Percentiles rank a stretch among this genome's conserved stretches.
Conservation (phyloP, 2,329 filamentous ascomycete species). For the Fusarium drepaniforme region DNA sequence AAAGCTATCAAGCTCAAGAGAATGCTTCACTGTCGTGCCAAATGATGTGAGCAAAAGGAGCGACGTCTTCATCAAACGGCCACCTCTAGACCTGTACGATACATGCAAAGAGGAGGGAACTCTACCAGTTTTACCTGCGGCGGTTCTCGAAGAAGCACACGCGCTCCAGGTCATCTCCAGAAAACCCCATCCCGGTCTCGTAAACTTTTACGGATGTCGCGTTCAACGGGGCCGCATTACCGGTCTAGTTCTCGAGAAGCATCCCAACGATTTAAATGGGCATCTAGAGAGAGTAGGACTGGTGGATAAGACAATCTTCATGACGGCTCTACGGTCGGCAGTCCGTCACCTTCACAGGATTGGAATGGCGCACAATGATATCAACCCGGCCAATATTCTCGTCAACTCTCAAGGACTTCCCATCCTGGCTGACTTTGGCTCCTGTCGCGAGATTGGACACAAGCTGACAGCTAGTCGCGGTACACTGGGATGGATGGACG, state of each 20-base stretch:
- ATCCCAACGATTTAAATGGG: background rate
- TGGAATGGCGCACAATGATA: slow-evolving; percentile 4
- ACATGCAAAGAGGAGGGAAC: background rate
- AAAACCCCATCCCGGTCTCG: background rate
- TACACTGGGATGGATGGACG: slow-evolving; percentile 1
- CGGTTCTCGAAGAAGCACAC: slow-evolving; percentile 4
- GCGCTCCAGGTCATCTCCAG: background rate
- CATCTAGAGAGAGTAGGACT: background rate
- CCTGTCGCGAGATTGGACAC: slow-evolving; percentile 2
- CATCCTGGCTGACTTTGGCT: slow-evolving; percentile 3
- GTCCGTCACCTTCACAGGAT: slow-evolving; percentile 1
- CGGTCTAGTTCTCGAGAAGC: background rate
- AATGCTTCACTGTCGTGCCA: slow-evolving; percentile 1
- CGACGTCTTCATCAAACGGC: slow-evolving; percentile 1
- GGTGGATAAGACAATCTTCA: background rate
- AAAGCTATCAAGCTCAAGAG: background rate
- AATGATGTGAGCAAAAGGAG: background rate
- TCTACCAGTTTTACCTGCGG: background rate
- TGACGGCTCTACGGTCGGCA: background rate
- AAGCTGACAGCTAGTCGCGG: slow-evolving; percentile 2
- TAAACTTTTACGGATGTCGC: slow-evolving; percentile 4
- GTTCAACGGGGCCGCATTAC: background rate
- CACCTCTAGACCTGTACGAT: background rate
- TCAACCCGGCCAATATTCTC: slow-evolving; percentile 6
- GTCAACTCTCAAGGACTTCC: background rate